Evolutionary conservation across 306 rosid species (phyloP).

Genomic region (Cucurbita pepo): DNA sequence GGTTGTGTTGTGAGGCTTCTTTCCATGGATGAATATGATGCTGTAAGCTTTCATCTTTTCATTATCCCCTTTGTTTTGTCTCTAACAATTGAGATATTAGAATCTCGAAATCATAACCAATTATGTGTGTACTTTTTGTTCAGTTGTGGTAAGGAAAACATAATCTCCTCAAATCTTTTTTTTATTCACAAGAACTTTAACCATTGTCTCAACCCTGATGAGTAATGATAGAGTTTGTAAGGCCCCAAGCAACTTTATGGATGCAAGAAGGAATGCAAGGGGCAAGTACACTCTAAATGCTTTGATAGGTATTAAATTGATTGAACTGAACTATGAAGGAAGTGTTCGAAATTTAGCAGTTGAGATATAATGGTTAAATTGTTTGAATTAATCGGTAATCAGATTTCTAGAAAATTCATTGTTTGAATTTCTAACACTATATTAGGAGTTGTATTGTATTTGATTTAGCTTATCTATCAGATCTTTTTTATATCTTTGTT

Average conservation of each 20-base stretch:
- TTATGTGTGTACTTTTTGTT: not conserved
- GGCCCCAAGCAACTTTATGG: too few relatives aligned
- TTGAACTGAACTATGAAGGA: too few relatives aligned
- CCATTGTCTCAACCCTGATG: too few relatives aligned
- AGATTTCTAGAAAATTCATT: not conserved
- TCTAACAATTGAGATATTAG: not conserved
- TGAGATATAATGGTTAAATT: too few relatives aligned
- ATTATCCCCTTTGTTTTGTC: not conserved
- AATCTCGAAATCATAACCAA: not conserved
- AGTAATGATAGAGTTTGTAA: too few relatives aligned
- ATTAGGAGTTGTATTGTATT: not conserved
- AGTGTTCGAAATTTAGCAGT: too few relatives aligned
- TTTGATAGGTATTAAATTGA: too few relatives aligned
- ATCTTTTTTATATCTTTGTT: not conserved
- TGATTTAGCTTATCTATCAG: not conserved
- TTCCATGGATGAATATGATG: constrained; percentile 53
- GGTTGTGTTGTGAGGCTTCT: constrained; percentile 30
- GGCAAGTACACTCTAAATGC: too few relatives aligned
- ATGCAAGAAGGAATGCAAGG: too few relatives aligned
- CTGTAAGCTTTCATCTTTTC: constrained; percentile 19
- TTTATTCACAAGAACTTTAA: not conserved
- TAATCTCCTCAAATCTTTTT: not conserved
- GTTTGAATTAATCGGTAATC: too few relatives aligned
- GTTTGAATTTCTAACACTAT: not conserved
- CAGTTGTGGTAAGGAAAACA: not conserved